Conservation (phyloP, 2,329 filamentous ascomycete species). For the Aspergillus sp. region DNA sequence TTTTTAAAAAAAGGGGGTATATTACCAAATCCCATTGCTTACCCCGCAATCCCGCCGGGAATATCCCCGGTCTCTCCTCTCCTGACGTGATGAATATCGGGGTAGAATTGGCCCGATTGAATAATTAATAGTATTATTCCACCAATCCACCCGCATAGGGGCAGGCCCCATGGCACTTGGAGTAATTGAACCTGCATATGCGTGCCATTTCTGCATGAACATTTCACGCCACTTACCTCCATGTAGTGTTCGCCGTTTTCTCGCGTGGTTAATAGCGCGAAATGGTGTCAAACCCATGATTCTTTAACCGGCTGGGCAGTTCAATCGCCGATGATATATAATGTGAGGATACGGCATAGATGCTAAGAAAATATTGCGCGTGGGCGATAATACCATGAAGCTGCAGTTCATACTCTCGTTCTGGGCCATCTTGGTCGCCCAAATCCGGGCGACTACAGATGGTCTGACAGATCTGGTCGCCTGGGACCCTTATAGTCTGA, state of each 20-base stretch:
- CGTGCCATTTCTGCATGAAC: neutral
- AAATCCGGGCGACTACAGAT: neutral
- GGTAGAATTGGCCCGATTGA: neutral
- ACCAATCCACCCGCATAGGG: neutral
- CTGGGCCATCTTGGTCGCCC: neutral
- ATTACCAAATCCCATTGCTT: neutral
- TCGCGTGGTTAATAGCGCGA: neutral
- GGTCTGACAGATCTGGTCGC: slow-evolving; percentile 4
- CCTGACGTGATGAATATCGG: neutral
- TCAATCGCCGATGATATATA: neutral
- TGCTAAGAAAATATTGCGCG: too few species aligned
- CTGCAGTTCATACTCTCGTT: neutral
- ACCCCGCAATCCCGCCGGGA: slow-evolving; percentile 2
- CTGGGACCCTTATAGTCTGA: slow-evolving; percentile 12
- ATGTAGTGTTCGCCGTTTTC: neutral
- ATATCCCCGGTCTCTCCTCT: neutral
- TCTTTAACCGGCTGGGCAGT: neutral
- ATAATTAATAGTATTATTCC: neutral
- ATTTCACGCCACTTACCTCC: neutral
- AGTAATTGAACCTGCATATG: neutral
- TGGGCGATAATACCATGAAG: neutral
- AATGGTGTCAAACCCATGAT: neutral
- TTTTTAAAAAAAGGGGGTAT: neutral
- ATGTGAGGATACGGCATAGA: too few species aligned
- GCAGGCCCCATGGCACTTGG: neutral